Evolutionary conservation across 495 filamentous ascomycete genomes (phyloP), one percentile per base, ranked within the genome.

Genomic region (Darksidea phi): DNA sequence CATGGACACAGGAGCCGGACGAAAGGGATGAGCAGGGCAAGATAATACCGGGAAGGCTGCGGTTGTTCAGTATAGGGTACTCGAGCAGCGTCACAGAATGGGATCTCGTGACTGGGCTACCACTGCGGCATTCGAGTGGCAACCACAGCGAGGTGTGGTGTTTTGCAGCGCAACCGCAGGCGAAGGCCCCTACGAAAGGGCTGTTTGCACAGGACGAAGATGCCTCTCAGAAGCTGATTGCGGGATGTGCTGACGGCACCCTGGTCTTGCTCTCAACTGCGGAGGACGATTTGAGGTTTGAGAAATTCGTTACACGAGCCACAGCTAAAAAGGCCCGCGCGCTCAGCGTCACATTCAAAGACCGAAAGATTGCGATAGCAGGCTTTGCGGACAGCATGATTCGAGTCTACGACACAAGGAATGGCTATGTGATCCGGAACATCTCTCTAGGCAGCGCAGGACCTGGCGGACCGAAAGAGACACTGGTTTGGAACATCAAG

Each of bases 71-170:
- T 74, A 94, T 97, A 71, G 94, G 95, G 57, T 96, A 92, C 72
- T 96, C 92, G 15, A 86, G 87, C 34, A 84, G 84, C 8, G 84
- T 99, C 50, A 97, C 92, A 1, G 94, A 99, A 73, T 99, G 94
- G 94, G 86, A 97, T 76, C 73, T 97, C 10, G 83, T 84, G 59
- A 86, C 83, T 61, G 89, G 89, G 5, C 77, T 81, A 51, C 89
- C 91, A 7, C 75, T 85, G 71, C 83, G 87, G 32, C 88, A 96
- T 70, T 88, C 91, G 8, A 90, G 89, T 70, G 93, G 93, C 18
- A 95, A 93, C 72, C 88, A 95, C 71, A 92, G 93, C 38, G 94
- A 95, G 66, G 92, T 97, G 58, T 99, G 94, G 94, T 96, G 92
- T 74, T 78, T 97, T 57, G 88, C 86, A 59, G 89, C 86, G n/a